These are phyloP conservation scores for Phaeosphaeria sp. DNA, from an alignment of 2,329 filamentous ascomycete genomes.

Conservation along the genomic window DNA sequence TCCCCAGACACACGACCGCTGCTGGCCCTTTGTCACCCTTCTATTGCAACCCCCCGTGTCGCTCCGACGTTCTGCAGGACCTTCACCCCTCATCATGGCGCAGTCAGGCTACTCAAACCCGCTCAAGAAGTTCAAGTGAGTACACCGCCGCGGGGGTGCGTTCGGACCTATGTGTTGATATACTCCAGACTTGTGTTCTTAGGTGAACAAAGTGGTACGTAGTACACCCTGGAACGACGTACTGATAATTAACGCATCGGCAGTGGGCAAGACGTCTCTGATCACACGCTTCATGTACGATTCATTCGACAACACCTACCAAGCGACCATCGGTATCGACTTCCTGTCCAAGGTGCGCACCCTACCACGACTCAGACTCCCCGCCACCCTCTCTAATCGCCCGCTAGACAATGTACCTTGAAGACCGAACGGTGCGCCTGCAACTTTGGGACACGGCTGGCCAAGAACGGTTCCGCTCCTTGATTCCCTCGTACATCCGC, in stretches of 20 bases:
- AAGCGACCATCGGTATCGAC: constrained; percentile 98
- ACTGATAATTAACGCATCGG: too few relatives aligned
- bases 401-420: constrained; percentile 95
- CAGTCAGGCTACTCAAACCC: constrained; percentile 92
- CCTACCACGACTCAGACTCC: background rate
- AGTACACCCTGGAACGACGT: too few relatives aligned
- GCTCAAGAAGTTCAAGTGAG: constrained; percentile 99
- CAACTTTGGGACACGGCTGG: constrained; percentile 99
- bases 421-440: constrained; percentile 95
- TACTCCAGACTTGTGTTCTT: constrained; percentile 84
- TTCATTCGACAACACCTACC: constrained; percentile 99
- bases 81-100: constrained; percentile 69
- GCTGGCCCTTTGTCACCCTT: constrained; percentile 6
- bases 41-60: constrained; percentile 3
- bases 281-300: constrained; percentile 99
- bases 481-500: constrained; percentile 98
- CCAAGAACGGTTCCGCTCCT: constrained; percentile 93
- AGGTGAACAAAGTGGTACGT: constrained; percentile 96
- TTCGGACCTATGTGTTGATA: constrained; percentile 29
- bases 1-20: constrained; percentile 11
- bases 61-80: constrained; percentile 4
- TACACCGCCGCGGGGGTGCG: constrained; percentile 14
- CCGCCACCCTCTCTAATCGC: constrained; percentile 10
- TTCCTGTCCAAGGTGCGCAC: constrained; percentile 88
- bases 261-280: constrained; percentile 97